Percentiles rank a stretch among this genome's conserved stretches.
phyloP scores from a whole-genome alignment of 768 basidiomycete species.

The Suillus tomentosus region DNA sequence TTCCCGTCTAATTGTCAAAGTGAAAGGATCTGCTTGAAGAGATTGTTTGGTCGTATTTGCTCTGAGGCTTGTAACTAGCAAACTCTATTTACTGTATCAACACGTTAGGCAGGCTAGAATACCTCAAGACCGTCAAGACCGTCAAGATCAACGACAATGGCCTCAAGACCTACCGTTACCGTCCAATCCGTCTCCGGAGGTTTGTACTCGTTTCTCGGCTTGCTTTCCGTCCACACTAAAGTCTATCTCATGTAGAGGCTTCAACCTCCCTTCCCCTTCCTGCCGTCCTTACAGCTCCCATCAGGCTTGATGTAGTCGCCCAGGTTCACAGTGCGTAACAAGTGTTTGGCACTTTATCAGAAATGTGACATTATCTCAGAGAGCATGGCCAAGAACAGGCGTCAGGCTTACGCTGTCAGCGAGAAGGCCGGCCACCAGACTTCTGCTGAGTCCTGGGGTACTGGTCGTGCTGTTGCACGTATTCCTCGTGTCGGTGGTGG shows the following conservation, averaged over 20 bases:
- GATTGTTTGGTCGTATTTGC: conserved; percentile 20
- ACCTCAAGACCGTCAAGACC: conserved; percentile 41
- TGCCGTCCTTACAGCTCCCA: conserved; percentile 96
- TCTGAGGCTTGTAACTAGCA: conserved; percentile 30
- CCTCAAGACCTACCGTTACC: conserved; percentile 90
- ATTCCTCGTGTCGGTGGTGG: conserved; percentile 99
- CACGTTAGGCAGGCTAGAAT: not conserved
- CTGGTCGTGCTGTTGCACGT: conserved; percentile 99
- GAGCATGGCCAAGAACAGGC: conserved; percentile 97
- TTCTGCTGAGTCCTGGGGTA: conserved; percentile 99
- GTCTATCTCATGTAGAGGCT: conserved; percentile 53
- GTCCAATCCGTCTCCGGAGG: conserved; percentile 79
- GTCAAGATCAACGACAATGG: conserved; percentile 59
- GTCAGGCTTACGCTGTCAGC: conserved; percentile 95
- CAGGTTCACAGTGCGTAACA: conserved; percentile 95
- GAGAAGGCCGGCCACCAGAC: conserved; percentile 99
- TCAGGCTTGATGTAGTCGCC: conserved; percentile 96
- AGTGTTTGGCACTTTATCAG: conserved; percentile 17
- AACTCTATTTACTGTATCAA: conserved; percentile 27
- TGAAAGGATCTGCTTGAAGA: too few relatives aligned
- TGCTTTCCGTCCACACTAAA: not conserved
- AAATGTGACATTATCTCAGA: conserved; percentile 48
- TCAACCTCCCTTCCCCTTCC: conserved; percentile 90
- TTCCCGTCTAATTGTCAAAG: too few relatives aligned
- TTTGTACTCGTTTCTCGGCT: conserved; percentile 32